Evolutionary conservation across 768 basidiomycete genomes (phyloP).

Genomic region (Amanita muscaria): DNA sequence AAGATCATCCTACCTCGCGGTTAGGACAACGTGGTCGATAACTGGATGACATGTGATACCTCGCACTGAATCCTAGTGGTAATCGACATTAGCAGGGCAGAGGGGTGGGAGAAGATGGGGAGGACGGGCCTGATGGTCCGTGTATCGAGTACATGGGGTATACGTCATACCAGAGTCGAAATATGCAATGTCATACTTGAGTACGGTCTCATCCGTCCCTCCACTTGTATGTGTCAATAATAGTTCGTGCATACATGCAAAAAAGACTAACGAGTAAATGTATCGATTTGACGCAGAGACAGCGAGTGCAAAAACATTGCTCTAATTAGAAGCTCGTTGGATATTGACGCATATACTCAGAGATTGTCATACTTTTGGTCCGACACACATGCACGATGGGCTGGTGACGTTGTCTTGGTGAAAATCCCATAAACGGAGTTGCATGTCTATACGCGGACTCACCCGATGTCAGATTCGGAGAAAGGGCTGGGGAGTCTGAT

Average conservation of each 20-base stretch:
- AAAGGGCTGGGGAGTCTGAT: conserved; percentile 1
- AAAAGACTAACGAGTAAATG: conserved; percentile 49
- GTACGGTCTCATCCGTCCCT: conserved; percentile 41
- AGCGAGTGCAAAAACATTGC: conserved; percentile 60
- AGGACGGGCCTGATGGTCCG: conserved; percentile 15
- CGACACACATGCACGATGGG: conserved; percentile 35
- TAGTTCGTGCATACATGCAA: no score
- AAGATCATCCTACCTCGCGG: conserved; percentile 42
- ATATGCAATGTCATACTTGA: conserved; percentile 45
- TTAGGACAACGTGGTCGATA: conserved; percentile 61
- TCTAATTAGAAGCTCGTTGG: conserved; percentile 28
- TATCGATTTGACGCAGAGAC: conserved; percentile 62
- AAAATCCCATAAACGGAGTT: conserved; percentile 58
- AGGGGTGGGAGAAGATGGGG: not conserved
- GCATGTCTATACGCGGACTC: conserved; percentile 31
- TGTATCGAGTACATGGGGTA: conserved; percentile 13
- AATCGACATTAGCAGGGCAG: conserved; percentile 1
- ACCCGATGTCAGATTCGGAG: not conserved
- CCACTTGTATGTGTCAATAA: no score
- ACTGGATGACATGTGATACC: conserved; percentile 56
- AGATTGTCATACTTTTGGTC: conserved; percentile 34
- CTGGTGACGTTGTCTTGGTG: conserved; percentile 43
- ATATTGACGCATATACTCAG: not conserved
- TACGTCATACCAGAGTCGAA: conserved; percentile 14
- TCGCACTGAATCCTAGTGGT: conserved; percentile 57